phyloP scores from a whole-genome alignment of 441 rosid genomes.

The Adansonia rubrostipa region DNA sequence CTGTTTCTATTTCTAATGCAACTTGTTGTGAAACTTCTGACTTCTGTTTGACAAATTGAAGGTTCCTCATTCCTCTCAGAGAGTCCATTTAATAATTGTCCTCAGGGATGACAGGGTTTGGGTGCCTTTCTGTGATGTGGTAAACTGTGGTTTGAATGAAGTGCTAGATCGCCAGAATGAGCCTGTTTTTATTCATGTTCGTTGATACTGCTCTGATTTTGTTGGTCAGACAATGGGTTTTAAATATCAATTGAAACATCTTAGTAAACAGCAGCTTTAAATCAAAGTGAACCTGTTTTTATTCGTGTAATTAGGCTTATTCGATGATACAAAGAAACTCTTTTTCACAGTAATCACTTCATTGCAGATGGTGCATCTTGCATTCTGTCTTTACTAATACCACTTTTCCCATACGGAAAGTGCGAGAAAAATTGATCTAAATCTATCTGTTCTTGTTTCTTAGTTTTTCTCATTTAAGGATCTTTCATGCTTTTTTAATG shows the following conservation, averaged over 20 bases:
- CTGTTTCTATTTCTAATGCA: not conserved
- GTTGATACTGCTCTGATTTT: not conserved
- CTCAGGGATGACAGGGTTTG: not conserved
- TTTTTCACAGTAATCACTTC: not conserved
- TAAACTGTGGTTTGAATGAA: not conserved
- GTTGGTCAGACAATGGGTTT: not conserved
- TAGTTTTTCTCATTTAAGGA: not conserved
- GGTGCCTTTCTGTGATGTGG: not conserved
- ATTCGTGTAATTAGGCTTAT: not conserved
- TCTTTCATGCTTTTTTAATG: not conserved
- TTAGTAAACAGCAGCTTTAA: not conserved
- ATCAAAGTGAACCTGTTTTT: not conserved
- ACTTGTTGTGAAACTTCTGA: not conserved
- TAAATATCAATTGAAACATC: not conserved
- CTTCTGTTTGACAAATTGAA: not conserved
- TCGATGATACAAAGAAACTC: not conserved
- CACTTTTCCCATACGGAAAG: not conserved
- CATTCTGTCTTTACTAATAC: not conserved
- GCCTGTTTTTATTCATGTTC: not conserved
- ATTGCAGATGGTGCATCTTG: not conserved
- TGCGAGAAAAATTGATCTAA: not conserved
- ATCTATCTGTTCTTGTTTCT: not conserved
- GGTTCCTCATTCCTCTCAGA: not conserved
- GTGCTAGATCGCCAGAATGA: too few species aligned
- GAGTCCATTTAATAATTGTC: not conserved